Evolutionary conservation across 108 stramenopile genomes (phyloP).

Genomic region (Discostella pseudostelligera): DNA sequence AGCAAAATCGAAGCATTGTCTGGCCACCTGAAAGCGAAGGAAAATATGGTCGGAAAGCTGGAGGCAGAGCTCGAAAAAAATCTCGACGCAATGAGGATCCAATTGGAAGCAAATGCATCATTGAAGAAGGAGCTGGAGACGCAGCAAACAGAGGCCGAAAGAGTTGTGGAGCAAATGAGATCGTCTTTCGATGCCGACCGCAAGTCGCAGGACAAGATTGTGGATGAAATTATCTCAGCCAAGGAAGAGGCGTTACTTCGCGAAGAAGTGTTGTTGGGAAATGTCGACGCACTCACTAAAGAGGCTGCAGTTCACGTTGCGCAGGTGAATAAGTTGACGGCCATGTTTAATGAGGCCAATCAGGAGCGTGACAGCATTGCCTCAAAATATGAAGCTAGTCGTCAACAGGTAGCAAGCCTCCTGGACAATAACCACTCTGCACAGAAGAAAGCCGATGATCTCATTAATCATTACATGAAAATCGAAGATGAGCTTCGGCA

Average conservation of each 20-base stretch:
- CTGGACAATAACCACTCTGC: constrained; percentile 7
- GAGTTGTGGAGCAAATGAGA: constrained; percentile 11
- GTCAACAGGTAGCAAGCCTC: constrained; percentile 7
- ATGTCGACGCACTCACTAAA: constrained; percentile 3
- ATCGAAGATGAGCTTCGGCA: constrained; percentile 45
- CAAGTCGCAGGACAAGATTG: constrained; percentile 12
- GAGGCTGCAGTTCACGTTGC: constrained; percentile 11
- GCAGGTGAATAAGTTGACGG: constrained; percentile 7
- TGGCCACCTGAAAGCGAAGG: constrained; percentile 6
- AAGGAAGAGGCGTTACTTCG: constrained; percentile 11
- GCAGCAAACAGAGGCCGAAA: neutral
- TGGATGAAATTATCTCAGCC: constrained; percentile 9
- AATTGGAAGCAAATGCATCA: neutral
- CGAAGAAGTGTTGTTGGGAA: constrained; percentile 6
- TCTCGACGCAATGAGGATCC: neutral
- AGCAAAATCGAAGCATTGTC: constrained; percentile 19
- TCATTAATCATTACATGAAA: constrained; percentile 38
- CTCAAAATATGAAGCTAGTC: constrained; percentile 8
- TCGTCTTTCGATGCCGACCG: constrained; percentile 9
- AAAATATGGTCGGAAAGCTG: neutral
- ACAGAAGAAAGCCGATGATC: constrained; percentile 9
- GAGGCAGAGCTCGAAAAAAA: constrained; percentile 9
- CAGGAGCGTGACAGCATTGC: constrained; percentile 11
- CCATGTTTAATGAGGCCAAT: constrained; percentile 1
- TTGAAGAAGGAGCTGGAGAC: constrained; percentile 8